These are phyloP conservation scores for Grifola frondosa DNA, from an alignment of 1,284 basidiomycete species.

Conservation along the genomic window DNA sequence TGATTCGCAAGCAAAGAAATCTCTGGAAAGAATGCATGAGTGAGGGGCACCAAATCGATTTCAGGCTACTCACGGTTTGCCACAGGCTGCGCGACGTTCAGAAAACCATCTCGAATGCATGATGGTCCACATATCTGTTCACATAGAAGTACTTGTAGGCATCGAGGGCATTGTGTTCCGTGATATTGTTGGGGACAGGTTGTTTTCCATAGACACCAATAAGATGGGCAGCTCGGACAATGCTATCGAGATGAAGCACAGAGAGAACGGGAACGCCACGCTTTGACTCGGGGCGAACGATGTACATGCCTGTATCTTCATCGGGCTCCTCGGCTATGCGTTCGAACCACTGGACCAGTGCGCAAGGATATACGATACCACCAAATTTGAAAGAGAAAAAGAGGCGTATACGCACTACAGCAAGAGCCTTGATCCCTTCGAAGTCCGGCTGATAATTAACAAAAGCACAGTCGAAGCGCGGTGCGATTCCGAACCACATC, in stretches of 20 bases:
- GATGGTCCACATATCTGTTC: constrained; percentile 8
- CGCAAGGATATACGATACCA: constrained; percentile 13
- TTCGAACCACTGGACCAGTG: constrained; percentile 22
- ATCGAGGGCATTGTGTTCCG: background rate
- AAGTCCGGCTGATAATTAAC: background rate
- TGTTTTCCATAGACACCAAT: constrained; percentile 9
- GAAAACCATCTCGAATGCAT: constrained; percentile 6
- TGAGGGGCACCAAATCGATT: no score
- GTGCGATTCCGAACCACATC: constrained; percentile 12
- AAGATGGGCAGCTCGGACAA: constrained; percentile 17
- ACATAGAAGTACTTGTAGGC: constrained; percentile 1
- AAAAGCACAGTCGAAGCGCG: constrained; percentile 13
- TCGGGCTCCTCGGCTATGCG: constrained; percentile 14
- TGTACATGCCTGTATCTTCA: constrained; percentile 24
- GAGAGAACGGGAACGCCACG: background rate
- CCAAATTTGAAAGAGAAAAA: constrained; percentile 11
- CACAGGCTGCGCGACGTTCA: no score
- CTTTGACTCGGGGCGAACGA: constrained; percentile 17
- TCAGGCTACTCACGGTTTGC: no score
- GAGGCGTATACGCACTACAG: constrained; percentile 5
- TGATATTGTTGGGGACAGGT: background rate
- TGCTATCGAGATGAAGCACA: constrained; percentile 11
- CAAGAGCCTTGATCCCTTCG: constrained; percentile 1
- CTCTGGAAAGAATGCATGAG: no score
- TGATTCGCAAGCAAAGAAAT: no score